Evolutionary conservation across 164 flowering plant genomes (phyloP).

Genomic region (Sextonia rubra): DNA sequence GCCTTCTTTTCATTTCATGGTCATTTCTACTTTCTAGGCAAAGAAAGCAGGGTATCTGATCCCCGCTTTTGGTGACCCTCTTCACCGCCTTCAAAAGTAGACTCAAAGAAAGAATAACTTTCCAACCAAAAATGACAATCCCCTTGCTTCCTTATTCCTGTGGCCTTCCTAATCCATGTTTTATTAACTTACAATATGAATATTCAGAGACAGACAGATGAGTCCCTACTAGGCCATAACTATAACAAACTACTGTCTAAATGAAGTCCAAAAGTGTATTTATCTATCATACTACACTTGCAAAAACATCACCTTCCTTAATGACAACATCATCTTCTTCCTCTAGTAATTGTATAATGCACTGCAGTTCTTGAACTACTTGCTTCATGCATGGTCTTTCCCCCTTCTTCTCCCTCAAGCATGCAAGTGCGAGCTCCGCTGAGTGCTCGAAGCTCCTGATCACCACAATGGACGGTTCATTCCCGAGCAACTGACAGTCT

Average conservation of each 20-base stretch:
- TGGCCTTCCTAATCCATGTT: background rate
- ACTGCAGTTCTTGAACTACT: constrained; percentile 43
- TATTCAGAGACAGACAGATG: background rate
- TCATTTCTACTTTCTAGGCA: background rate
- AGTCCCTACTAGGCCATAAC: background rate
- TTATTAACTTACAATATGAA: background rate
- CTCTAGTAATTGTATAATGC: constrained; percentile 16
- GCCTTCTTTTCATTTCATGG: background rate
- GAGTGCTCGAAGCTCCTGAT: constrained; percentile 27
- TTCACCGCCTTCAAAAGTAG: background rate
- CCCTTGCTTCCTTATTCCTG: background rate
- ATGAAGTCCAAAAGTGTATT: background rate
- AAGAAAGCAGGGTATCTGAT: background rate
- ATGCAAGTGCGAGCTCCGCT: constrained; percentile 45
- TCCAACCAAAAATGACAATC: background rate
- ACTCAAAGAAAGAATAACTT: background rate
- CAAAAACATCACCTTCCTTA: background rate
- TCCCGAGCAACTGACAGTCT: constrained; percentile 29
- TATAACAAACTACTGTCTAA: background rate
- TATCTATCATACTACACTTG: background rate
- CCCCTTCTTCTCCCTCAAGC: constrained; percentile 51
- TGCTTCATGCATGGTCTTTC: constrained; percentile 67
- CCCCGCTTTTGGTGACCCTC: background rate
- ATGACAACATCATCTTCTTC: background rate
- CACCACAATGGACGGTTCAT: constrained; percentile 18